These are phyloP conservation scores for Cephaloascus albidus DNA, from an alignment of 805 yeast species.

Conservation along the genomic window DNA sequence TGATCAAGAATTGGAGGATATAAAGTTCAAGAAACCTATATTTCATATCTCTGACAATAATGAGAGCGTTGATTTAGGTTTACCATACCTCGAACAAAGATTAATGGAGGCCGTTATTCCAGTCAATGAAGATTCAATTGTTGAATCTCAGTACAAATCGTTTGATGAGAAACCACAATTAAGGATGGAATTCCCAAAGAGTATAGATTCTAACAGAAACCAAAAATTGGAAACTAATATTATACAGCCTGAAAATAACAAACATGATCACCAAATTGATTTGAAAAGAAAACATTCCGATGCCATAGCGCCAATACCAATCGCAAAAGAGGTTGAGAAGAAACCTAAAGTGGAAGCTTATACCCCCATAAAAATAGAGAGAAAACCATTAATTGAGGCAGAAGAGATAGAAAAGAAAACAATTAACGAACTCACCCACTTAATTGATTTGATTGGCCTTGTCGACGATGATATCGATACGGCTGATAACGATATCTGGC, in stretches of 20 bases:
- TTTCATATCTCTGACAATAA: slow-evolving; percentile 3
- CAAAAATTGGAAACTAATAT: neutral
- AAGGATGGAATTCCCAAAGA: neutral
- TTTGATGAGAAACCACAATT: neutral
- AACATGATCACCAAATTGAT: too few species aligned
- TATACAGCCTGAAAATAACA: neutral
- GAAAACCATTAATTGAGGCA: slow-evolving; percentile 1
- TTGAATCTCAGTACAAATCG: slow-evolving; percentile 9
- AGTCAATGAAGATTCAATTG: slow-evolving; percentile 8
- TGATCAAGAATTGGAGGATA: slow-evolving; percentile 16
- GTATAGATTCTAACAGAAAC: neutral
- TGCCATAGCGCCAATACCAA: too few species aligned
- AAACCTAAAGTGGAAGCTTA: neutral
- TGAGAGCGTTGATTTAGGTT: neutral
- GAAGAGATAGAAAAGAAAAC: slow-evolving; percentile 1
- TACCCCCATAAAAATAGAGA: neutral
- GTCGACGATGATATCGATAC: slow-evolving; percentile 13
- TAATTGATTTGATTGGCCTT: slow-evolving; percentile 7
- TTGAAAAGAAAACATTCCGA: too few species aligned
- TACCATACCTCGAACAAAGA: slow-evolving; percentile 4
- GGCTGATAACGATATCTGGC: slow-evolving; percentile 2
- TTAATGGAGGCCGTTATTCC: slow-evolving; percentile 5
- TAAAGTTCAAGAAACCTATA: slow-evolving; percentile 25
- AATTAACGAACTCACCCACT: slow-evolving; percentile 4
- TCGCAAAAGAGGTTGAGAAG: neutral